Percentiles rank a stretch among this genome's conserved stretches.
Evolutionary conservation across 78 protist genomes (phyloP).

Genomic region (Dictyostelium citrinum): DNA sequence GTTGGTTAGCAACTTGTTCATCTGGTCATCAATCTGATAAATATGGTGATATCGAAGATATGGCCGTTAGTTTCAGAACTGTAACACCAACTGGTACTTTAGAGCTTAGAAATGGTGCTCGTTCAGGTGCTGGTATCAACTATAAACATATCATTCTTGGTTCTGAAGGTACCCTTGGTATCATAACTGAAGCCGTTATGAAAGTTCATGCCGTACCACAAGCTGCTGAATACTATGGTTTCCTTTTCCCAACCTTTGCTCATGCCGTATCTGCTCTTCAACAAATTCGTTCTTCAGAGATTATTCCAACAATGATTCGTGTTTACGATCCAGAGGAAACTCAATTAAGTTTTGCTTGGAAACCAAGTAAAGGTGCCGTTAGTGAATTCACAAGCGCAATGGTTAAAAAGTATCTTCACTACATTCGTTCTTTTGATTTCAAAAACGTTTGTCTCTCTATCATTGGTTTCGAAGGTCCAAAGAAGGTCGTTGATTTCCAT

Average conservation of each 20-base stretch:
- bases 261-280: slow-evolving; percentile 70
- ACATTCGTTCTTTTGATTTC: slow-evolving; percentile 52
- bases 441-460: slow-evolving; percentile 61
- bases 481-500: slow-evolving; percentile 68
- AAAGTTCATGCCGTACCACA: slow-evolving; percentile 77
- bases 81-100: slow-evolving; percentile 91
- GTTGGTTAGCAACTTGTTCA: slow-evolving; percentile 93
- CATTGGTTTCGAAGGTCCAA: slow-evolving; percentile 85
- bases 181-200: slow-evolving; percentile 89
- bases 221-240: slow-evolving; percentile 57
- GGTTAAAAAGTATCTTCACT: slow-evolving; percentile 60
- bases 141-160: slow-evolving; percentile 84
- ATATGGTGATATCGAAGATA: slow-evolving; percentile 93
- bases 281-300: slow-evolving; percentile 77
- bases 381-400: slow-evolving; percentile 25
- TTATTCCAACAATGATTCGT: slow-evolving; percentile 82
- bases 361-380: slow-evolving; percentile 75
- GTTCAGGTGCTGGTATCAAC: slow-evolving; percentile 88
- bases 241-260: slow-evolving; percentile 57
- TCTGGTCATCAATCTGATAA: slow-evolving; percentile 88
- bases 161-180: slow-evolving; percentile 90
- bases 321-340: slow-evolving; percentile 83
- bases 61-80: slow-evolving; percentile 81
- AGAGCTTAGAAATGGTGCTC: slow-evolving; percentile 72
- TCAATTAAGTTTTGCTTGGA: slow-evolving; percentile 81